Evolutionary conservation across 2,329 filamentous ascomycete species (phyloP).

Genomic region (Xylariaceae sp.): DNA sequence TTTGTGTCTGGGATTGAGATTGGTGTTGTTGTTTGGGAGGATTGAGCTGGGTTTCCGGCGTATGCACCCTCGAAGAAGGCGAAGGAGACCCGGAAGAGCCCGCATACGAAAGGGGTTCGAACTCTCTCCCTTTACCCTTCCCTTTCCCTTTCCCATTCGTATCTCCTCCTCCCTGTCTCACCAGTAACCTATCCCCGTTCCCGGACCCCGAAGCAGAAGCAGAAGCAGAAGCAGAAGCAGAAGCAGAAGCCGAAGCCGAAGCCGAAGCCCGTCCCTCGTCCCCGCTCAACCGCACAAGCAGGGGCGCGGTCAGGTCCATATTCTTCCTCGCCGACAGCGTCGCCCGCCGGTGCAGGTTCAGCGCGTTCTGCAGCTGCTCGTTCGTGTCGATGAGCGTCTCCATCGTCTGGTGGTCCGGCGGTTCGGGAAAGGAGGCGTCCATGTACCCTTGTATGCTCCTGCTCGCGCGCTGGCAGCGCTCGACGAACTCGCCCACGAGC

Average conservation of each 20-base stretch:
- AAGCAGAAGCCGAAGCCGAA: no score
- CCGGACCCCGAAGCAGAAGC: no score
- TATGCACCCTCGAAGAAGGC: no score
- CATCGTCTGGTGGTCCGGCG: constrained; percentile 90
- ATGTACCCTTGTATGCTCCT: constrained; percentile 84
- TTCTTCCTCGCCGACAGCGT: constrained; percentile 59
- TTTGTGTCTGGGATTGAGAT: no score
- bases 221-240: no score
- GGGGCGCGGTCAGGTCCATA: constrained; percentile 35
- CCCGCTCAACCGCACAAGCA: constrained; percentile 25
- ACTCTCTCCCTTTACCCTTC: no score
- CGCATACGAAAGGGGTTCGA: no score
- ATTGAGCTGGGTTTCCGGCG: no score
- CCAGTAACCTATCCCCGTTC: no score
- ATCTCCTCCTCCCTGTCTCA: no score
- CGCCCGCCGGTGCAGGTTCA: constrained; percentile 80
- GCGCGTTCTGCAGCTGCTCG: constrained; percentile 76
- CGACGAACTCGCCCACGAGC: constrained; percentile 86
- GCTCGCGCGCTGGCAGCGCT: constrained; percentile 76
- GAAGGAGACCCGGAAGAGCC: no score
- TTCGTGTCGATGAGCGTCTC: constrained; percentile 90
- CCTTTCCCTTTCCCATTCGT: constrained; percentile 22
- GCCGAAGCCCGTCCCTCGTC: constrained; percentile 3
- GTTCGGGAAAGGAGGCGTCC: constrained; percentile 66
- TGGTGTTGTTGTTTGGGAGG: no score